phyloP scores from a whole-genome alignment of 2,329 filamentous ascomycete genomes.

The Trichoderma sp. region DNA sequence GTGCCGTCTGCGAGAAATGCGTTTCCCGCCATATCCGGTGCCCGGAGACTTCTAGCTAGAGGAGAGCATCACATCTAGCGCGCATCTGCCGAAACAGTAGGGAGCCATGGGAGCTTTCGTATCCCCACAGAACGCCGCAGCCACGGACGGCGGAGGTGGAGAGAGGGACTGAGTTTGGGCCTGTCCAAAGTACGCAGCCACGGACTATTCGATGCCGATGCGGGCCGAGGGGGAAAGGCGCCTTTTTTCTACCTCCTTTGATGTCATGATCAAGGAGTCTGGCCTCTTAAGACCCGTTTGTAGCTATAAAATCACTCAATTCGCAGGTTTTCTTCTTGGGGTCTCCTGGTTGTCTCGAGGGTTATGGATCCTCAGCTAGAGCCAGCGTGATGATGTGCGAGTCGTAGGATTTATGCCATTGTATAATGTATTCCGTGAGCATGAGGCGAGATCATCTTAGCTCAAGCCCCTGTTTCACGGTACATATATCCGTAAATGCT shows the following conservation, averaged over 20 bases:
- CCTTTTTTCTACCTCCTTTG: background rate
- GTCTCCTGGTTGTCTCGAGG: background rate
- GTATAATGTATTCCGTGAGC: background rate
- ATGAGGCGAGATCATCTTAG: background rate
- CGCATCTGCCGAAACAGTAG: background rate
- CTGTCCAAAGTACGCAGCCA: background rate
- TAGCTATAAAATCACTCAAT: background rate
- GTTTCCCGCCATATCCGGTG: constrained; percentile 6
- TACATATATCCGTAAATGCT: background rate
- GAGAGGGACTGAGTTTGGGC: background rate
- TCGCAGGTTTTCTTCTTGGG: background rate
- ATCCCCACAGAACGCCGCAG: constrained; percentile 1
- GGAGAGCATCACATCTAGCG: background rate
- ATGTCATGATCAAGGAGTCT: background rate
- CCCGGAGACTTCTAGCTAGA: background rate
- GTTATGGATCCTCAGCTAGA: background rate
- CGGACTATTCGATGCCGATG: background rate
- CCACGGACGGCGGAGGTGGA: background rate
- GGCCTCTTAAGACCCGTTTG: background rate
- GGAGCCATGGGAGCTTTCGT: background rate
- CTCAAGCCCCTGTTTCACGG: background rate
- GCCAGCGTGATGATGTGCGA: background rate
- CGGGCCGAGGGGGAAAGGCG: constrained; percentile 1
- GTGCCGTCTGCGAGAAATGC: background rate
- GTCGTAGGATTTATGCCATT: background rate